Percentiles rank a stretch among this genome's conserved stretches.
phyloP scores from a whole-genome alignment of 192 early-diverging fungal genomes.

The Backusella liffmaniae region DNA sequence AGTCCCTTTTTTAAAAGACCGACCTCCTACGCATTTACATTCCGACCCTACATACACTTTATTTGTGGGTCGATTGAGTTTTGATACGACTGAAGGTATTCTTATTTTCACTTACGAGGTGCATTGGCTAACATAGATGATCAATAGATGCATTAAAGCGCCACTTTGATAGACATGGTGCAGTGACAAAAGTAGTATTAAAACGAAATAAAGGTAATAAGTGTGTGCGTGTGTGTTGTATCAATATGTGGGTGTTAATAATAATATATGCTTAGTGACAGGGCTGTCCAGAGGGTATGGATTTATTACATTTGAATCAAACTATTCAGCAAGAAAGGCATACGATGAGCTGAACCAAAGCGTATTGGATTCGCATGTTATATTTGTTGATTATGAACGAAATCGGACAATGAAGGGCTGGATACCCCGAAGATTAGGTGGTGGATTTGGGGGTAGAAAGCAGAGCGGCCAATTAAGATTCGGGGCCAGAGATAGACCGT shows the following conservation, averaged over 20 bases:
- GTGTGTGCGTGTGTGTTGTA: too few relatives aligned
- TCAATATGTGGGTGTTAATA: too few relatives aligned
- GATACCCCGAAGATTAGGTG: conserved; percentile 42
- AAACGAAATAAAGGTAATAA: conserved; percentile 32
- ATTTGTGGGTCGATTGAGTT: conserved; percentile 40
- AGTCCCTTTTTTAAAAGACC: conserved; percentile 18
- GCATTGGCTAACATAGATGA: neutral
- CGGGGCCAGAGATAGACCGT: conserved; percentile 40
- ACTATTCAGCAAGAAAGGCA: conserved; percentile 28
- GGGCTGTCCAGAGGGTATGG: conserved; percentile 40
- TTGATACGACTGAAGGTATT: conserved; percentile 39
- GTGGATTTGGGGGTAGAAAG: conserved; percentile 44
- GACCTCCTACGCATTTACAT: conserved; percentile 16
- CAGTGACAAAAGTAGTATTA: conserved; percentile 16
- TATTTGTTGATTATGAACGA: conserved; percentile 42
- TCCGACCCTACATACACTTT: conserved; percentile 35
- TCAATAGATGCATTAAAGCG: neutral
- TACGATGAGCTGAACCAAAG: conserved; percentile 26
- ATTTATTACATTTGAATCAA: conserved; percentile 34
- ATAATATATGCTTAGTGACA: conserved; percentile 21
- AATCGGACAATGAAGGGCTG: conserved; percentile 38
- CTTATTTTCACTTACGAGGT: neutral
- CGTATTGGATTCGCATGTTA: conserved; percentile 30
- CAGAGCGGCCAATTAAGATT: conserved; percentile 44
- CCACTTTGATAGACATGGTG: conserved; percentile 32